phyloP scores from a whole-genome alignment of 768 basidiomycete genomes.

The Auriculariales sp. region DNA sequence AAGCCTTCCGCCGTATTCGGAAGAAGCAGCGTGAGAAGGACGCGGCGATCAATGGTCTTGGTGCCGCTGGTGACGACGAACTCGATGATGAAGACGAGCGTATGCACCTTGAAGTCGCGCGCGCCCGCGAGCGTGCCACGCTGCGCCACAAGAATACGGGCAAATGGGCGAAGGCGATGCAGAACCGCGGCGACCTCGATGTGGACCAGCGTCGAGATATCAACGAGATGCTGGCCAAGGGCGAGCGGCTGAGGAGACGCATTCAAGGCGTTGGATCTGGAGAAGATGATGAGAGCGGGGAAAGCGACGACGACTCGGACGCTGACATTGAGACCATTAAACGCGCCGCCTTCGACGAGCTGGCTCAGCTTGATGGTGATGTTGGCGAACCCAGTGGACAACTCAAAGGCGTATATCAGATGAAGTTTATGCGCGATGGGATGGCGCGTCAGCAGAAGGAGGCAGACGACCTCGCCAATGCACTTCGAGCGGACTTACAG shows the following conservation, averaged over 20 bases:
- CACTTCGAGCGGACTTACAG: constrained; percentile 59
- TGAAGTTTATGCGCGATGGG: constrained; percentile 99
- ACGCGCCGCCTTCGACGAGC: constrained; percentile 62
- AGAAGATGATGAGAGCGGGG: constrained; percentile 27
- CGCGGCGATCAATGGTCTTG: constrained; percentile 29
- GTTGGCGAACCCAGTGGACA: constrained; percentile 23
- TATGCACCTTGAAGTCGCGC: constrained; percentile 58
- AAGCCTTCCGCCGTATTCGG: constrained; percentile 75
- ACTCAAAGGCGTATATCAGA: constrained; percentile 66
- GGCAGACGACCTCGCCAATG: constrained; percentile 50
- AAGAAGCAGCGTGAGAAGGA: constrained; percentile 62
- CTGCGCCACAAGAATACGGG: constrained; percentile 77
- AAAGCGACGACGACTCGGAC: constrained; percentile 28
- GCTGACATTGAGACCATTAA: constrained; percentile 40
- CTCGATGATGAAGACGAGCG: constrained; percentile 31
- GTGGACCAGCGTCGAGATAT: constrained; percentile 52
- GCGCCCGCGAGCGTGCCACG: constrained; percentile 84
- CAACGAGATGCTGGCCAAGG: constrained; percentile 70
- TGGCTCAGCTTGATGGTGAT: constrained; percentile 35
- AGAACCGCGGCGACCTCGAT: constrained; percentile 50
- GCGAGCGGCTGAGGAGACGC: constrained; percentile 63
- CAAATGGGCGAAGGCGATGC: constrained; percentile 75
- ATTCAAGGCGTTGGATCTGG: constrained; percentile 52
- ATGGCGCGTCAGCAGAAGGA: constrained; percentile 48
- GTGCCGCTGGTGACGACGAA: constrained; percentile 37